Conservation (phyloP, 495 filamentous ascomycete genomes). For the Pyrenopolyporus hunteri region DNA sequence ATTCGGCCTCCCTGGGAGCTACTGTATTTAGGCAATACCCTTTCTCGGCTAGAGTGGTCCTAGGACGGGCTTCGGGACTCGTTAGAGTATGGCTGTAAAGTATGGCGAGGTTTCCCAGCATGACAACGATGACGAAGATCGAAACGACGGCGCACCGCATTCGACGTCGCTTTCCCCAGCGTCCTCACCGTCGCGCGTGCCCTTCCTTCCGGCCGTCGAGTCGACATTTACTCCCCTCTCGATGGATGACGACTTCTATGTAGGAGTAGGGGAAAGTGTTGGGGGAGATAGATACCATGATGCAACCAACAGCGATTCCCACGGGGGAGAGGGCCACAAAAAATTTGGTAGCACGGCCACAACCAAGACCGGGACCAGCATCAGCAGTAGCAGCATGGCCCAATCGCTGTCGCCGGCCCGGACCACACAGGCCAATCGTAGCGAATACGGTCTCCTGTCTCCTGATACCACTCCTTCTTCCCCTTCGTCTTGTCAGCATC, state of each 20-base stretch:
- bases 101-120: slow-evolving; percentile 42
- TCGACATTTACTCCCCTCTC: slow-evolving; percentile 54
- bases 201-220: slow-evolving; percentile 44
- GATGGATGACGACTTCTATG: slow-evolving; percentile 47
- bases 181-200: slow-evolving; percentile 38
- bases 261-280: neutral
- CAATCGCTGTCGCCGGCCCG: slow-evolving; percentile 33
- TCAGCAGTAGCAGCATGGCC: slow-evolving; percentile 29
- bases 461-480: slow-evolving; percentile 31
- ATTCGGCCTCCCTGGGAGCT: slow-evolving; percentile 6
- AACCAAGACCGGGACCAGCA: slow-evolving; percentile 16
- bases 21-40: neutral
- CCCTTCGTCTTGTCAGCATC: slow-evolving; percentile 26
- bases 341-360: slow-evolving; percentile 26
- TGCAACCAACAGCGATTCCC: slow-evolving; percentile 11
- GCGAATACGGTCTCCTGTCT: slow-evolving; percentile 37
- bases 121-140: slow-evolving; percentile 41
- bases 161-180: slow-evolving; percentile 36
- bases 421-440: slow-evolving; percentile 32
- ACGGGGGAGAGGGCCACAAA: slow-evolving; percentile 17
- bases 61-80: neutral
- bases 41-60: neutral
- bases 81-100: slow-evolving; percentile 44
- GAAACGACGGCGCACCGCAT: slow-evolving; percentile 32
- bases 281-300: slow-evolving; percentile 10